These are phyloP conservation scores for Mortierella sp. DNA, from an alignment of 371 early-diverging fungal genomes.

Conservation along the genomic window DNA sequence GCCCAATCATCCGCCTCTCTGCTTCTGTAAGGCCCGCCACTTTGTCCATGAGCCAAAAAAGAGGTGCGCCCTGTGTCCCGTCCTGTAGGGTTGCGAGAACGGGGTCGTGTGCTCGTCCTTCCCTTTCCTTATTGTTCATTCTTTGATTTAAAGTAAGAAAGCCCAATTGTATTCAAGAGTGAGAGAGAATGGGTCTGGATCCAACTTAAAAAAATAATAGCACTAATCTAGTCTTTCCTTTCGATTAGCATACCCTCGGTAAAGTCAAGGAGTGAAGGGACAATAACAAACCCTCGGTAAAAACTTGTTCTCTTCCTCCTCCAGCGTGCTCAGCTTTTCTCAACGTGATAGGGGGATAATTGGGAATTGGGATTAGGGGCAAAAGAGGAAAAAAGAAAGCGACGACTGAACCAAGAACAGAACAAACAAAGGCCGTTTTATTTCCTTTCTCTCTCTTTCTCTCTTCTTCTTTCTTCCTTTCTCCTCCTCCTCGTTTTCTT, in stretches of 20 bases:
- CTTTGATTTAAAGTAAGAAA: background rate
- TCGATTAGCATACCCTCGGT: background rate
- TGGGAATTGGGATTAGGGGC: no score
- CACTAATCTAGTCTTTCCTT: conserved; percentile 2
- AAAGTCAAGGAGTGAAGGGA: background rate
- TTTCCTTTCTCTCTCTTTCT: background rate
- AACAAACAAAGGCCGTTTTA: background rate
- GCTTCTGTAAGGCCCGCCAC: no score
- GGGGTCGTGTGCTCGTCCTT: background rate
- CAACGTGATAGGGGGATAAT: background rate
- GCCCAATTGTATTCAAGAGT: background rate
- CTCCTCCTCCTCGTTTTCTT: conserved; percentile 1
- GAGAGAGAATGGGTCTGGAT: background rate
- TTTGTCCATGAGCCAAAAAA: conserved; percentile 8
- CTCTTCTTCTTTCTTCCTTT: background rate
- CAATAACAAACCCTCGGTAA: conserved; percentile 3
- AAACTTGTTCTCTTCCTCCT: background rate
- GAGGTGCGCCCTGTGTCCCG: background rate
- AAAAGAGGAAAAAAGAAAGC: conserved; percentile 2
- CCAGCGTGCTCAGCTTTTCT: background rate
- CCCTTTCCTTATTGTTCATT: background rate
- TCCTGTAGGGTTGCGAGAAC: background rate
- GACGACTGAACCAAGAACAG: background rate
- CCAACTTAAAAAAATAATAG: conserved; percentile 2
- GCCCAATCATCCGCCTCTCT: background rate